phyloP scores from a whole-genome alignment of 2,329 filamentous ascomycete species.

The Dactylellina parvicollis region DNA sequence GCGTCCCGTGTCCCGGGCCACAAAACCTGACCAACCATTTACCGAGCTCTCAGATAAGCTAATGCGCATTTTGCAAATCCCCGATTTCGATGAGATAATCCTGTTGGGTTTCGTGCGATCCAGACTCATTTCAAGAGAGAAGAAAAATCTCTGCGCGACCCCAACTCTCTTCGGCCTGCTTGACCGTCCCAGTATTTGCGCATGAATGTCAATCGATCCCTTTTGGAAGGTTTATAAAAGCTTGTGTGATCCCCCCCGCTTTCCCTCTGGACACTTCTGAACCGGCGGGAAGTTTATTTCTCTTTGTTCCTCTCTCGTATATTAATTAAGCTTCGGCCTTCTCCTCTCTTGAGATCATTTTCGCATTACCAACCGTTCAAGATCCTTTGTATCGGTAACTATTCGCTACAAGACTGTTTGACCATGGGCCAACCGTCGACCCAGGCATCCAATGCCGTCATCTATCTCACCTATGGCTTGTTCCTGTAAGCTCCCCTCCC shows the following conservation, averaged over 20 bases:
- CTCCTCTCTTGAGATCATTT: not conserved
- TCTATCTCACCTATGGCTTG: conserved; percentile 79
- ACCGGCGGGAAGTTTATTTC: conserved; percentile 22
- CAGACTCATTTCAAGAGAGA: not conserved
- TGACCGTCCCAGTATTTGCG: not conserved
- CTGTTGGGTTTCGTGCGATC: not conserved
- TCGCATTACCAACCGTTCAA: too few species aligned
- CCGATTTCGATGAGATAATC: conserved; percentile 38
- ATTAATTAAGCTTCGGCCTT: conserved; percentile 4
- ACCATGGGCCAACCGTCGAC: conserved; percentile 79
- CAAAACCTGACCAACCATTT: conserved; percentile 1
- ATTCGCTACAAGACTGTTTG: too few species aligned
- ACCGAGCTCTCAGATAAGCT: conserved; percentile 29
- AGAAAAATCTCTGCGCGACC: conserved; percentile 29
- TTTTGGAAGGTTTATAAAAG: conserved; percentile 40
- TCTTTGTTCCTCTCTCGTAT: conserved; percentile 7
- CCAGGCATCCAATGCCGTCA: conserved; percentile 81
- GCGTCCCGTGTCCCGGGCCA: conserved; percentile 5
- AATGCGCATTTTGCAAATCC: conserved; percentile 3
- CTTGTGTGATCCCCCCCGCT: conserved; percentile 24
- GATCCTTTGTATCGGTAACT: too few species aligned
- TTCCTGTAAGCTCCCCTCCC: conserved; percentile 72
- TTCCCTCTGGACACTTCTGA: not conserved
- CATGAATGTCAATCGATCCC: too few species aligned
- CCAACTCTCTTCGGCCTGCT: not conserved